Conservation (phyloP, 768 basidiomycete species). For the Cyclocybe aegerita region DNA sequence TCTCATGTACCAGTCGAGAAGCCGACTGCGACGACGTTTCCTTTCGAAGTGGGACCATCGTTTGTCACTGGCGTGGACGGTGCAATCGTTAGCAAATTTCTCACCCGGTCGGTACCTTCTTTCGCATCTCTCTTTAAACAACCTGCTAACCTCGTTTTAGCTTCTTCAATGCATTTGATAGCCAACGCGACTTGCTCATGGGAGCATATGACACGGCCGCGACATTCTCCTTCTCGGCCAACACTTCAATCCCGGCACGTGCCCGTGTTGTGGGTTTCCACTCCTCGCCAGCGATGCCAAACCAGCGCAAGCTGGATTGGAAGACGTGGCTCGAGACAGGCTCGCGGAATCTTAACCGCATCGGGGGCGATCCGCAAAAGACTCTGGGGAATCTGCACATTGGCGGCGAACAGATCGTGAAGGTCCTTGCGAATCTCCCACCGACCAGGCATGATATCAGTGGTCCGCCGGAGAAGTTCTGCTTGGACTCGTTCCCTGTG, state of each 20-base stretch:
- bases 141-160: slow-evolving; percentile 35
- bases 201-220: slow-evolving; percentile 81
- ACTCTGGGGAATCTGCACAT: slow-evolving; percentile 67
- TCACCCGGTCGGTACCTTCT: slow-evolving; percentile 58
- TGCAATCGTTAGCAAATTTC: slow-evolving; percentile 70
- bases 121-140: slow-evolving; percentile 2
- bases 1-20: slow-evolving; percentile 39
- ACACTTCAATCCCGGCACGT: slow-evolving; percentile 78
- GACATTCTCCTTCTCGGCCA: slow-evolving; percentile 90
- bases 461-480: slow-evolving; percentile 79
- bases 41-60: slow-evolving; percentile 69
- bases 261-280: slow-evolving; percentile 74
- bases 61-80: slow-evolving; percentile 76
- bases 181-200: slow-evolving; percentile 61
- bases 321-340: slow-evolving; percentile 61
- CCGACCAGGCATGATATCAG: slow-evolving; percentile 80
- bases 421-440: slow-evolving; percentile 65
- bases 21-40: slow-evolving; percentile 72
- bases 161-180: slow-evolving; percentile 86
- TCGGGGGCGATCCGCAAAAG: slow-evolving; percentile 61
- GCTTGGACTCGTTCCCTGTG: slow-evolving; percentile 83
- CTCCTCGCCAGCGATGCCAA: slow-evolving; percentile 62
- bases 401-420: slow-evolving; percentile 63
- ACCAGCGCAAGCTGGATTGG: slow-evolving; percentile 86
- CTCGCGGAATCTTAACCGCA: slow-evolving; percentile 76